phyloP scores from a whole-genome alignment of 108 stramenopile species.

The Pseudonitzschia multistriata region DNA sequence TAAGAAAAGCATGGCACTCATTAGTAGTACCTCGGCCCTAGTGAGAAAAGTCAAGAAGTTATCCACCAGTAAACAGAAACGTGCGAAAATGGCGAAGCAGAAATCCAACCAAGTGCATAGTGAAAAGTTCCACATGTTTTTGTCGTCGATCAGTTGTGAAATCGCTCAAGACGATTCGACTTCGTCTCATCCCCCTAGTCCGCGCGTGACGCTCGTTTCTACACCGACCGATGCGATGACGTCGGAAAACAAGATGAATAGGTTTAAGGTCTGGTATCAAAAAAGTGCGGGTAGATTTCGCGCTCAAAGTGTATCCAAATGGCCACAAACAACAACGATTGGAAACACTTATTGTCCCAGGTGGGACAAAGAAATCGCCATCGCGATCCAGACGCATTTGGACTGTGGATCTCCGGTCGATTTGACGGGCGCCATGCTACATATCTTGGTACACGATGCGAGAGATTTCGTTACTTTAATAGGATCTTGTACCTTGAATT shows the following conservation, averaged over 20 bases:
- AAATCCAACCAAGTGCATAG: no score
- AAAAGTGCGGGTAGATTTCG: not conserved
- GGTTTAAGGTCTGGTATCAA: not conserved
- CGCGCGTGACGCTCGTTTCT: slow-evolving; percentile 38
- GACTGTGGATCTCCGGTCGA: slow-evolving; percentile 37
- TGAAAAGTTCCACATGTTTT: slow-evolving; percentile 21
- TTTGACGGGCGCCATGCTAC: slow-evolving; percentile 43
- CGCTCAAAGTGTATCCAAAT: slow-evolving; percentile 16
- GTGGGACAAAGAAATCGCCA: slow-evolving; percentile 38
- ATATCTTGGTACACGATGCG: slow-evolving; percentile 32
- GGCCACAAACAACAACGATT: slow-evolving; percentile 31
- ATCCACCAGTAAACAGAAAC: no score
- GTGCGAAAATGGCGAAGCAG: no score
- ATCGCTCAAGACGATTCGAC: slow-evolving; percentile 14
- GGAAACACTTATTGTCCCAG: slow-evolving; percentile 23
- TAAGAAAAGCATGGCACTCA: not conserved
- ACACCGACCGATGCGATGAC: slow-evolving; percentile 28
- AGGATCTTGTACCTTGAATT: slow-evolving; percentile 37
- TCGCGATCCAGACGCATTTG: slow-evolving; percentile 26
- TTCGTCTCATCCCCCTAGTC: slow-evolving; percentile 22
- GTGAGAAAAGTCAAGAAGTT: no score
- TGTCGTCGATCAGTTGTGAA: slow-evolving; percentile 29
- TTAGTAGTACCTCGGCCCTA: no score
- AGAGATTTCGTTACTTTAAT: slow-evolving; percentile 19
- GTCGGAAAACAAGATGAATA: not conserved